Evolutionary conservation across 805 yeast species (phyloP).

Genomic region (Pichia deserticola): DNA sequence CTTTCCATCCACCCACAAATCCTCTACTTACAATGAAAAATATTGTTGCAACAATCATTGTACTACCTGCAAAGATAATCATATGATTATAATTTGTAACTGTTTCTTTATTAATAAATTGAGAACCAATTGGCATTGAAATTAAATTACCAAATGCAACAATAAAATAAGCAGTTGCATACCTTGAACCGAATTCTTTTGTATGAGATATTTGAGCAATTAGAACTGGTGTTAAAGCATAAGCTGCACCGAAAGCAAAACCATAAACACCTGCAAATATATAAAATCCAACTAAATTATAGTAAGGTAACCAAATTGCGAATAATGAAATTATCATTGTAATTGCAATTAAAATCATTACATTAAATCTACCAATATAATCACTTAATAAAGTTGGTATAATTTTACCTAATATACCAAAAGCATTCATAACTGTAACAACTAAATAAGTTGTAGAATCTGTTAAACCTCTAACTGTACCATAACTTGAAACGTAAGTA

Average conservation of each 20-base stretch:
- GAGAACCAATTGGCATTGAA: constrained; percentile 43
- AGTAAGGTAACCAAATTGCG: constrained; percentile 55
- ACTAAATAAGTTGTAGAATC: constrained; percentile 38
- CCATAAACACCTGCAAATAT: constrained; percentile 45
- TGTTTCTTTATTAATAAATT: constrained; percentile 30
- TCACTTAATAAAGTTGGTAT: constrained; percentile 28
- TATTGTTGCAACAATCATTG: constrained; percentile 14
- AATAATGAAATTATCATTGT: constrained; percentile 40
- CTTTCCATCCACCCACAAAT: constrained; percentile 15
- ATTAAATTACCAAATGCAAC: constrained; percentile 44
- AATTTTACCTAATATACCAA: constrained; percentile 34
- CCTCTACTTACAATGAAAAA: constrained; percentile 13
- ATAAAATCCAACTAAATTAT: constrained; percentile 34
- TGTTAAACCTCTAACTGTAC: constrained; percentile 38
- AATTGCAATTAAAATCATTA: constrained; percentile 39
- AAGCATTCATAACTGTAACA: constrained; percentile 40
- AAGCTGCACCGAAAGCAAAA: constrained; percentile 48
- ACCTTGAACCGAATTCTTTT: constrained; percentile 57
- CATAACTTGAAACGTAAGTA: constrained; percentile 49
- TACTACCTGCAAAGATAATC: constrained; percentile 23
- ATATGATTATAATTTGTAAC: constrained; percentile 18
- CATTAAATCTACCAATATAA: constrained; percentile 45
- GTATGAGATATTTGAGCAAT: constrained; percentile 51
- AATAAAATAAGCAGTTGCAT: constrained; percentile 59
- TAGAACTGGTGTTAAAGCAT: constrained; percentile 57